Base-by-base conservation (phyloP, 257 asterid species). In the Capsicum chinense region DNA sequence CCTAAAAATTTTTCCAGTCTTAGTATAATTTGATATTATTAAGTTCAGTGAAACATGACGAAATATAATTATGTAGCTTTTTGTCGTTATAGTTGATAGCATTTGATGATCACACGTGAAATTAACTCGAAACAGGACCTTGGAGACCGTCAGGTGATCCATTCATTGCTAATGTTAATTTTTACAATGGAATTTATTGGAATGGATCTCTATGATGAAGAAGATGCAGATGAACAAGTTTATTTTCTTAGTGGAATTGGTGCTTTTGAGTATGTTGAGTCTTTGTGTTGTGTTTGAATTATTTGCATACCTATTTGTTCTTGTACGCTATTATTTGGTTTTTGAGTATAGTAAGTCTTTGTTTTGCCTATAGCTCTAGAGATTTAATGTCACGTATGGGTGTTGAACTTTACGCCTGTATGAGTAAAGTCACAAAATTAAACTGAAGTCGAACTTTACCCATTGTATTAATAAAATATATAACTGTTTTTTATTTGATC, bases 121-220 rank as follows among this genome's bases (percentile, higher is more conserved):
- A 68, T 37, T 39, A 37, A 68, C 76, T 26, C 9, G 13, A 68
- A 68, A 37, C 52, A 68, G 50, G 74, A 8, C 74, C 74, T 12
- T 66, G 74, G 50, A 66, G 19, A 35, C 11, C 35, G 6, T 66
- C 74, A 66, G 50, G 74, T 13, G 48, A 8, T 66, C 48, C 74
- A 66, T 66, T 35, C 48, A 6, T 35, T 35, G 50, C 19, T 66
- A 48, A 66, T 66, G 81, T 83, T 14, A 33, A 76, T 47, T 86
- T 67, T 9, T 42, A 26, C 14, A 71, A 52, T 0, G 83, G 70
- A 7, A 83, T 87, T 9, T 90, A 83, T 42, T 90, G 92, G 84
- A 90, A 88, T 21, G 87, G 87, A 10, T 39, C 90, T 86, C 0
- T 81, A 84, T 84, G 90, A 88, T 66, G 79, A 86, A 78, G 88